Evolutionary conservation across 805 yeast species (phyloP), one percentile per base, ranked within the genome.

Genomic region (Millerago galiae): DNA sequence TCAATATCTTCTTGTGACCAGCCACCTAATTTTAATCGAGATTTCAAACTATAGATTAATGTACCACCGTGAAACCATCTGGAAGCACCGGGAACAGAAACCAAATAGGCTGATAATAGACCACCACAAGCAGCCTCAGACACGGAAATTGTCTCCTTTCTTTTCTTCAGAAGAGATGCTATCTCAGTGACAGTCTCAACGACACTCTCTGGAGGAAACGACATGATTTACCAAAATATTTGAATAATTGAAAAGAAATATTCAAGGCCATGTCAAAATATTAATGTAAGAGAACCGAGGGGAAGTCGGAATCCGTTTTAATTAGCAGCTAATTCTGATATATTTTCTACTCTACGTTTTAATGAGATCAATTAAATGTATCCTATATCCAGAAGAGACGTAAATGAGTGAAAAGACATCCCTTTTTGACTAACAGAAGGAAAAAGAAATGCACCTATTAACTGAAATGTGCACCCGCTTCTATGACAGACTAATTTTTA

Each of bases 61-160:
- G 90, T 80, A 0, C 95, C 90, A 15, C 96, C 96, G 45, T 84
- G 83, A 53, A 82, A 87, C 63, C 83, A 88, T 45, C 71, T 65
- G 9, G 93, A 82, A 0, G 95, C 95, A 4, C 96, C 95, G 0
- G 95, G 90, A 4, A 84, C 78, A 1, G 91, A 75, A 6, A 88
- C 88, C 16, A 87, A 59, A 54, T 84, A 86, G 1, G 95, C 85
- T 4, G 93, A 81, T 8, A 87, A 65, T 13, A 87, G 69, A 0
- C 96, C 96, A 8, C 96, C 96, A 60, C 95, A 87, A 0, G 95
- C 95, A 3, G 90, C 89, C 54, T 87, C 96, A 6, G 90, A 79
- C 1, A 84, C 82, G 0, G 95, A 85, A 17, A 87, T 64, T 1
- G 95, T 83, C 57, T 81, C 80, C 12, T 70, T 61, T 24, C 79